Percentiles rank a stretch among this genome's conserved stretches.
These are phyloP conservation scores for Pelargonium myrrhifolium DNA, from an alignment of 441 rosid species.

Conservation along the genomic window DNA sequence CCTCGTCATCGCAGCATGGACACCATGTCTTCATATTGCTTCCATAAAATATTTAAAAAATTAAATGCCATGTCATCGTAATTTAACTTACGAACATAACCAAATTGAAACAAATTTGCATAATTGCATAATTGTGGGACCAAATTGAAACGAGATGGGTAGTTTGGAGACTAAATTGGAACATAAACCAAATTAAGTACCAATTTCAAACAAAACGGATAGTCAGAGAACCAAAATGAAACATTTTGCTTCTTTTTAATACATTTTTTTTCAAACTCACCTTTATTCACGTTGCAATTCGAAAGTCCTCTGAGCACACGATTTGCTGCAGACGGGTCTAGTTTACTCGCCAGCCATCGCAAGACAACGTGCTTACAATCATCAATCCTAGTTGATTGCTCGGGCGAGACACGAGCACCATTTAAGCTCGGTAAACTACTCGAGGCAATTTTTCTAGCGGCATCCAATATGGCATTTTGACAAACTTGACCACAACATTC, in stretches of 20 bases:
- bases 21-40: too few relatives aligned
- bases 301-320: conserved; percentile 31
- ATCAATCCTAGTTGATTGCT: conserved; percentile 20
- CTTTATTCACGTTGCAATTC: conserved; percentile 30
- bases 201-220: too few relatives aligned
- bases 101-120: too few relatives aligned
- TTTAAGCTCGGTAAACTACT: conserved; percentile 14
- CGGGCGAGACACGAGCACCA: conserved; percentile 16
- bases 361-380: conserved; percentile 29
- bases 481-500: conserved; percentile 35
- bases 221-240: background rate
- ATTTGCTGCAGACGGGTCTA: conserved; percentile 27
- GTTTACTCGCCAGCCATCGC: conserved; percentile 32
- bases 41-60: too few relatives aligned
- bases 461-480: conserved; percentile 29
- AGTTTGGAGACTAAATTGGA: too few relatives aligned
- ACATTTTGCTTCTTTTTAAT: background rate
- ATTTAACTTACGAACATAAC: too few relatives aligned
- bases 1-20: too few relatives aligned
- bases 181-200: too few relatives aligned
- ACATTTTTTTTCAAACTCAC: conserved; percentile 8
- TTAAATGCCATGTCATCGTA: too few relatives aligned
- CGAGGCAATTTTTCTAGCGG: conserved; percentile 26
- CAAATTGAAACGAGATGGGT: too few relatives aligned
- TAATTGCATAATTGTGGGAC: too few relatives aligned